Base-by-base conservation (phyloP, 2,329 filamentous ascomycete species). In the Pyricularia pennisetigena region DNA sequence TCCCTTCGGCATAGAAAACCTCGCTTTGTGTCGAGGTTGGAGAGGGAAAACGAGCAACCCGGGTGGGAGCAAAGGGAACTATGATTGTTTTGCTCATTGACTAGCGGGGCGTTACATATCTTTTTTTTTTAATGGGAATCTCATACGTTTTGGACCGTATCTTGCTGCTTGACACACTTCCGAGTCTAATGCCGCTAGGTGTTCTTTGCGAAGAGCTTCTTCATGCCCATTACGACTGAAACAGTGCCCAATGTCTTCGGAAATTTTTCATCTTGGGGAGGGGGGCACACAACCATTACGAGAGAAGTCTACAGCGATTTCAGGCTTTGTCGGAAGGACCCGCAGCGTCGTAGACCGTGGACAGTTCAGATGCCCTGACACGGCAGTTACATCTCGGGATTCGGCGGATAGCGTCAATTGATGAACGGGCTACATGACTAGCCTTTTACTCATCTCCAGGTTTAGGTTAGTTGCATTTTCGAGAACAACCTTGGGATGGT, bases 1-100 rank as follows among this genome's bases (percentile, higher is more conserved):
- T 85, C 30, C 72, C 78, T 30, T 78, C 78, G 3, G 70, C 69
- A 49, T 61, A 26, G 12, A 69, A 66, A 35, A 12, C 30, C 12
- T 7, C 71, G 68, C 24, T 5, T 61, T n/a, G 3, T 1, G n/a
- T 61, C n/a, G 9, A 61, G 57, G n/a, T 26, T 61, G 23, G 57
- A n/a, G 23, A 8, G 12, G 24, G 12, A 26, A 24, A 26, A 57
- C 20, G 16, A 26, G n/a, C 24, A n/a, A 12, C 23, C n/a, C 23
- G 57, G n/a, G 12, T 23, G 49, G 20, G 41, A 49, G 16, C 41
- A 49, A 49, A 20, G 41, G 5, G 20, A 63, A 66, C 23, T 29
- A 20, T 35, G 61, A 35, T 49, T n/a, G 68, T 32, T 16, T 20
- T 49, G 32, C 12, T 35, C 14, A 14, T 24, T 20, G 41, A 49